Conservation (phyloP, 352 stramenopile genomes). For the Pythium aquatile region DNA sequence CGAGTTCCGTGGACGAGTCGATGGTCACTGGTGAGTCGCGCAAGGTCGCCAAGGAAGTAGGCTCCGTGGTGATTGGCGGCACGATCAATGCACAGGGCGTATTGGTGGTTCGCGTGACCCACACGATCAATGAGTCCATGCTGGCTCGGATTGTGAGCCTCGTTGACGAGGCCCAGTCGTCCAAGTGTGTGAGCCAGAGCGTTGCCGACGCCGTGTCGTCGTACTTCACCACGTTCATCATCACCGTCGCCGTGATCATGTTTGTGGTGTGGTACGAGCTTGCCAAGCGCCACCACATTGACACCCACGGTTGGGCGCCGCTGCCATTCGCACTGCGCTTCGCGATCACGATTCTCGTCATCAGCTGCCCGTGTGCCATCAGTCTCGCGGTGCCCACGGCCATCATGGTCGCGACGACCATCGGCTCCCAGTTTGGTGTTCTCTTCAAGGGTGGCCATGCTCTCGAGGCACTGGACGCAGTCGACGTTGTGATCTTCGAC, state of each 20-base stretch:
- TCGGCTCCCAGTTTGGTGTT: slow-evolving; percentile 75
- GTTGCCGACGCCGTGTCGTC: slow-evolving; percentile 62
- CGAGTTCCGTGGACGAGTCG: slow-evolving; percentile 71
- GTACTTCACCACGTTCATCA: slow-evolving; percentile 79
- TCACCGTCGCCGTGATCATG: slow-evolving; percentile 52
- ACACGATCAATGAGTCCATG: slow-evolving; percentile 77
- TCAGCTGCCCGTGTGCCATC: slow-evolving; percentile 78
- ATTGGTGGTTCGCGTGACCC: slow-evolving; percentile 62
- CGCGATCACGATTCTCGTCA: slow-evolving; percentile 74
- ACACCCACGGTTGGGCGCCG: slow-evolving; percentile 51
- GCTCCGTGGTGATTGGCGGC: slow-evolving; percentile 60
- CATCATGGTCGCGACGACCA: slow-evolving; percentile 77
- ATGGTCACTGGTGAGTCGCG: slow-evolving; percentile 75
- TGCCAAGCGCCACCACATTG: slow-evolving; percentile 35
- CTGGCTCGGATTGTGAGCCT: slow-evolving; percentile 69
- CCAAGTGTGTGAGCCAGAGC: slow-evolving; percentile 58
- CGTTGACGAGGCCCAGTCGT: slow-evolving; percentile 71
- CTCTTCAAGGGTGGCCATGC: slow-evolving; percentile 78
- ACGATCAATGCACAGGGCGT: slow-evolving; percentile 74
- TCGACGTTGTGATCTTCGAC: slow-evolving; percentile 79
- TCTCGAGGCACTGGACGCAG: slow-evolving; percentile 62
- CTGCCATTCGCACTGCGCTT: slow-evolving; percentile 78
- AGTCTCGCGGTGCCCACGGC: slow-evolving; percentile 72
- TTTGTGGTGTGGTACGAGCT: slow-evolving; percentile 78
- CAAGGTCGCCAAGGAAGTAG: slow-evolving; percentile 63